These are phyloP conservation scores for Lobosporangium transversale DNA, from an alignment of 192 early-diverging fungal species.

Conservation along the genomic window DNA sequence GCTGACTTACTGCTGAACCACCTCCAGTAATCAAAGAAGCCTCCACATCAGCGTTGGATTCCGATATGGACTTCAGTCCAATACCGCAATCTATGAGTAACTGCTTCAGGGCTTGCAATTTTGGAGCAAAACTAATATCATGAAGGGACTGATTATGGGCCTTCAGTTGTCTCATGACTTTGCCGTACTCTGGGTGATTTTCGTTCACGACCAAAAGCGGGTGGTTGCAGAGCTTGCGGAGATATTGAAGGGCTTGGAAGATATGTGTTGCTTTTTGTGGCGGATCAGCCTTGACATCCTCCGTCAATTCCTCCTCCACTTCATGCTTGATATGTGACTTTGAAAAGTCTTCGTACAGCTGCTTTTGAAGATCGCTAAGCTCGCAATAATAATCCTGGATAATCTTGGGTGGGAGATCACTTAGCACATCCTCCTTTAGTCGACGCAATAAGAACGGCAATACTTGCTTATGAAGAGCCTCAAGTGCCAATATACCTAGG, in stretches of 20 bases:
- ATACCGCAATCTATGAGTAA: slow-evolving; percentile 95
- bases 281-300: slow-evolving; percentile 52
- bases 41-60: slow-evolving; percentile 54
- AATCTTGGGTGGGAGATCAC: slow-evolving; percentile 98
- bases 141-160: slow-evolving; percentile 65
- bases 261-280: slow-evolving; percentile 76
- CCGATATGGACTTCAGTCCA: slow-evolving; percentile 70
- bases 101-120: slow-evolving; percentile 91
- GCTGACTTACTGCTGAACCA: slow-evolving; percentile 71
- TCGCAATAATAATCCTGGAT: slow-evolving; percentile 99
- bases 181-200: slow-evolving; percentile 84
- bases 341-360: slow-evolving; percentile 94
- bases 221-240: slow-evolving; percentile 96
- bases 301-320: slow-evolving; percentile 59
- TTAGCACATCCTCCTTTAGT: slow-evolving; percentile 97
- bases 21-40: slow-evolving; percentile 56
- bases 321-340: slow-evolving; percentile 68
- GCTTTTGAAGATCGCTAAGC: slow-evolving; percentile 84
- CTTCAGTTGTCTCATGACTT: slow-evolving; percentile 71
- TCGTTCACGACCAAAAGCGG: slow-evolving; percentile 90
- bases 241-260: slow-evolving; percentile 98
- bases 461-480: slow-evolving; percentile 96
- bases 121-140: slow-evolving; percentile 87
- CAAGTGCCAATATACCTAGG: slow-evolving; percentile 87
- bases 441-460: slow-evolving; percentile 94